Percentiles rank a stretch among this genome's conserved stretches.
Evolutionary conservation across 2,329 filamentous ascomycete genomes (phyloP).

Genomic region (Sporothrix variecibatus): DNA sequence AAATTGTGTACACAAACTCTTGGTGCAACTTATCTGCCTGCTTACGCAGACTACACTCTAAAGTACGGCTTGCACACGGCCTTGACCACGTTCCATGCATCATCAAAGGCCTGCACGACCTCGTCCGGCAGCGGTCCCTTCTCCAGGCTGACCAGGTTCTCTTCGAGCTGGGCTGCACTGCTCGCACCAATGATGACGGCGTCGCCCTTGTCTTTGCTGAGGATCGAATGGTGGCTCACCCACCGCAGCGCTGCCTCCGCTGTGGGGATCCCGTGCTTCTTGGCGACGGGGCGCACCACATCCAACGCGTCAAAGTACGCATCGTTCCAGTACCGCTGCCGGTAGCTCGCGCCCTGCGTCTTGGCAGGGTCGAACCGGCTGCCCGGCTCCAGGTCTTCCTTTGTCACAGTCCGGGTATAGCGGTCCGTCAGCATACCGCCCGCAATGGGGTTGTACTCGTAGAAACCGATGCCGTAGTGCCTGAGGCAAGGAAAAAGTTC

Average conservation of each 20-base stretch:
- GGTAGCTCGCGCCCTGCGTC: conserved; percentile 28
- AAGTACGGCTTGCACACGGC: conserved; percentile 29
- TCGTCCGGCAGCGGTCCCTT: conserved; percentile 45
- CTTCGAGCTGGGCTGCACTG: conserved; percentile 40
- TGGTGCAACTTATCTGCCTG: not conserved
- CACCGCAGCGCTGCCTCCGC: conserved; percentile 43
- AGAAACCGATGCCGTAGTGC: conserved; percentile 43
- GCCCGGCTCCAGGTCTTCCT: conserved; percentile 21
- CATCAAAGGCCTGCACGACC: conserved; percentile 56
- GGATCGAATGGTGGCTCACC: conserved; percentile 41
- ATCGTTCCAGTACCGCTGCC: conserved; percentile 41
- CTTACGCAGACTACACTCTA: not conserved
- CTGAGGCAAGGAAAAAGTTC: conserved; percentile 48
- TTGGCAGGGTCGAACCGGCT: conserved; percentile 49
- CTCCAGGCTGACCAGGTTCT: conserved; percentile 41
- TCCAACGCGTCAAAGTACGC: conserved; percentile 38
- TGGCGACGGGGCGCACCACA: conserved; percentile 24
- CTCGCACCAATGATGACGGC: conserved; percentile 42
- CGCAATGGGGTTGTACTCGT: conserved; percentile 32
- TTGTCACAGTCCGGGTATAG: conserved; percentile 34
- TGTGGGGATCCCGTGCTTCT: conserved; percentile 25
- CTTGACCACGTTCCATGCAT: conserved; percentile 72
- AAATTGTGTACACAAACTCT: not conserved
- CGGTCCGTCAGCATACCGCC: conserved; percentile 37
- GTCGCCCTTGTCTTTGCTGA: conserved; percentile 40